Percentiles rank a stretch among this genome's conserved stretches.
Conservation (phyloP, 768 basidiomycete genomes). For the Lactifluus pinguis region DNA sequence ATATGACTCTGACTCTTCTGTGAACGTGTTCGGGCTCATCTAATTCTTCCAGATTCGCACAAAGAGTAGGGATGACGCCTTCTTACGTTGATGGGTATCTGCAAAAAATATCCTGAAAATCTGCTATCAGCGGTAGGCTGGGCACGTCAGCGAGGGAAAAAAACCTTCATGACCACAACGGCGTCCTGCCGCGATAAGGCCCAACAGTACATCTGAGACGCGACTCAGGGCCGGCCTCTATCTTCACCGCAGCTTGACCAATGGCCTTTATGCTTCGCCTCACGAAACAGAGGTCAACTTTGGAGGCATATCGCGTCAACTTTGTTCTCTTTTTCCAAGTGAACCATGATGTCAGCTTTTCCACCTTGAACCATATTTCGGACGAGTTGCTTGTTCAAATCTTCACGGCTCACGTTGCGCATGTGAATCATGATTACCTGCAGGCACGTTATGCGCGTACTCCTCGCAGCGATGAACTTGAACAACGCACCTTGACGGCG, state of each 20-base stretch:
- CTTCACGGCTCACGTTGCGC: constrained; percentile 70
- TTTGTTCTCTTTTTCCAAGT: constrained; percentile 83
- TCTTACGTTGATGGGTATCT: constrained; percentile 96
- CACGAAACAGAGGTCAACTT: constrained; percentile 98
- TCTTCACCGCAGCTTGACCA: constrained; percentile 93
- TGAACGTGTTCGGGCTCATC: constrained; percentile 96
- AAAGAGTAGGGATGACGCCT: constrained; percentile 91
- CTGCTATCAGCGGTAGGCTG: background rate
- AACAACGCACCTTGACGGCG: constrained; percentile 69
- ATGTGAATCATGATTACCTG: constrained; percentile 98
- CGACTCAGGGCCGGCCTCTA: constrained; percentile 89
- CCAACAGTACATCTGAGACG: constrained; percentile 86
- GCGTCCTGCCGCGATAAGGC: constrained; percentile 91
- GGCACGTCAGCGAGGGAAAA: constrained; percentile 18
- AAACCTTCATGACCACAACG: constrained; percentile 96
- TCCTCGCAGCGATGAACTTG: too few species aligned
- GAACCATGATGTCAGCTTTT: constrained; percentile 99
- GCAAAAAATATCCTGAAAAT: constrained; percentile 84
- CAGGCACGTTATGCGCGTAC: background rate
- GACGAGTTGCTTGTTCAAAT: constrained; percentile 74
- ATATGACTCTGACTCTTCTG: constrained; percentile 90
- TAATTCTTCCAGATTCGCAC: constrained; percentile 89
- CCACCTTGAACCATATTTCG: constrained; percentile 99
- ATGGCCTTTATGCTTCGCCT: constrained; percentile 91
- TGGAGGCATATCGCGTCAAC: constrained; percentile 92